Base-by-base conservation (phyloP, 495 filamentous ascomycete genomes). In the Opeltia flavorubescens region DNA sequence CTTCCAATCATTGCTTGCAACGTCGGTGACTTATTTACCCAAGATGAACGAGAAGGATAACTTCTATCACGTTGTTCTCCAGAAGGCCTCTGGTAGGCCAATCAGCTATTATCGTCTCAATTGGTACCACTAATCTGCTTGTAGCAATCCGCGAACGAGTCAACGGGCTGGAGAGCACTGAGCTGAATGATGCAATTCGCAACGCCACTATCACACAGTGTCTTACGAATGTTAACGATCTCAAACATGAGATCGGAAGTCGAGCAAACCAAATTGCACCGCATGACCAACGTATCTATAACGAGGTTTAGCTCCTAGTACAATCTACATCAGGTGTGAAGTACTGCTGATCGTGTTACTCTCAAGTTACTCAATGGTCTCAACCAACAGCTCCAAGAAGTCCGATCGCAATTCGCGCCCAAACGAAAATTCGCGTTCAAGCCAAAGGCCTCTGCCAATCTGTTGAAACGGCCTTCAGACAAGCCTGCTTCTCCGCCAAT, bases 41-140 rank as follows among this genome's bases (percentile, higher is more conserved):
- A 66, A 73, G 43, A 64, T 69, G 4, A 61, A 64, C 6, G 59
- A 78, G 38, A 88, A 86, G 43, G 80, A 84, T 54, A 71, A 72
- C 7, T 89, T 93, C 68, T 85, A 86, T 59, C 77, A 77, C 50
- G 78, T 83, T 59, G 91, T 89, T 52, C 81, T 83, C 49, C 71
- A 77, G 60, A 75, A 80, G 60, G 78, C 81, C 50, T 77, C 75
- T 12, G 71, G 84, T 86, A 69, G 50, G 62, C 46, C n/a, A n/a
- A n/a, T n/a, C n/a, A 54, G n/a, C 44, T 40, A 30, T 55, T 40
- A 57, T 45, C 45, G 35, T 43, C 49, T 57, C 50, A 48, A 6
- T 35, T 26, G 6, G 0, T 28, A 27, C 12, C 49, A 35, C 39
- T n/a, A 47, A 21, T 5, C 49, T 15, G 31, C 15, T 2, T 52